Evolutionary conservation across 106 monocot species (phyloP).

Genomic region (Iris macrosiphon): DNA sequence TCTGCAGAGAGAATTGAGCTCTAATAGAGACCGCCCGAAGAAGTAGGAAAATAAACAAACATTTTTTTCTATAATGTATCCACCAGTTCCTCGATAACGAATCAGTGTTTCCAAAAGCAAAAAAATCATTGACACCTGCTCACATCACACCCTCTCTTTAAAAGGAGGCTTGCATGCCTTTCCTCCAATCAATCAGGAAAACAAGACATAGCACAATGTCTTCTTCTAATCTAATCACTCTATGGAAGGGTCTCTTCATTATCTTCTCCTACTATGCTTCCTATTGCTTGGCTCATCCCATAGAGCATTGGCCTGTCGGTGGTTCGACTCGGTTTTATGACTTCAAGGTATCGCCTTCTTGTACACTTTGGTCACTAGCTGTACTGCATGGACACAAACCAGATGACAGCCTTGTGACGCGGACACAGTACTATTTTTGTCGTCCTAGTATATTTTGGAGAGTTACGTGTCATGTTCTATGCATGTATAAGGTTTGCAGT

Average conservation of each 20-base stretch:
- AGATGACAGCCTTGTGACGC: no score
- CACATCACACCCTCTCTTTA: not conserved
- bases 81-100: not conserved
- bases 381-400: no score
- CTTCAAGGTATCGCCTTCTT: constrained; percentile 2
- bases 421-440: no score
- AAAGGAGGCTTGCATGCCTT: not conserved
- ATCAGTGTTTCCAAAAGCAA: constrained; percentile 6
- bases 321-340: not conserved
- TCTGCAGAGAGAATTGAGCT: not conserved
- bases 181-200: not conserved
- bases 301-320: not conserved
- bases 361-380: no score
- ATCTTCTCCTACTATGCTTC: not conserved
- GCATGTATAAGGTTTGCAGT: no score
- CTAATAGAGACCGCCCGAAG: not conserved
- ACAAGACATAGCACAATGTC: not conserved
- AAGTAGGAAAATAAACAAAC: not conserved
- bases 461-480: not conserved
- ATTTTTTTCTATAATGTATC: no score
- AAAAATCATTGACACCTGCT: constrained; percentile 3
- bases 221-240: not conserved
- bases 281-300: not conserved
- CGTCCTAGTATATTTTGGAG: not conserved
- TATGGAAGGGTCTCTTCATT: not conserved